Evolutionary conservation across 1,284 basidiomycete genomes (phyloP), one percentile per base, ranked within the genome.

Genomic region (Cryptococcus wingfieldii): DNA sequence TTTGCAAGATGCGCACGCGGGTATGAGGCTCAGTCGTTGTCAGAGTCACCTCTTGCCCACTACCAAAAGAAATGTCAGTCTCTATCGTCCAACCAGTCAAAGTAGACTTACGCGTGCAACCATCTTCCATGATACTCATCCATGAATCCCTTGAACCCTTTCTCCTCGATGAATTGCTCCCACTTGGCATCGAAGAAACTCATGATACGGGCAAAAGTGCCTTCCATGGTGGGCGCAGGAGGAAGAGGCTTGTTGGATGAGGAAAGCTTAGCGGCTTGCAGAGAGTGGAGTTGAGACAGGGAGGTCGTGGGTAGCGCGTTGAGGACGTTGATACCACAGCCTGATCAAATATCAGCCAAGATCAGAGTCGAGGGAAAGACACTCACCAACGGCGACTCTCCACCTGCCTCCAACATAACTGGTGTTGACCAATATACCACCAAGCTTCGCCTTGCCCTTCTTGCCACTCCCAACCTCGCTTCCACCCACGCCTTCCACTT

Each of bases 351-450:
- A 50, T 27, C 18, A 38, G 12, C 13, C 27, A 16, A 47, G 16
- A 10, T 46, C 19, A 23, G 18, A 14, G n/a, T n/a, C 25, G 19
- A n/a, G 19, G 14, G 13, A 10, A 2, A n/a, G 38, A 38, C 8
- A 75, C 82, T 52, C 65, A 89, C 91, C 92, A 23, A 95, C 83
- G 31, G 96, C 81, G 41, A 97, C 78, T 46, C 89, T 84, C 53
- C 87, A 87, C 48, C 83, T 81, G 0, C 85, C 85, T 3, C 84
- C 83, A 16, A 81, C 79, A 65, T 90, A 95, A 66, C 84, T 89
- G 14, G 90, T 92, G 66, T 89, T 95, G 47, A 98, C 90, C 19
- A 98, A 79, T 25, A 98, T 88, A 0, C 96, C 95, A 0, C 90
- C 91, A 37, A 96, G 78, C 76, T 97, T 97, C 70, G 72, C 76